Percentiles rank a stretch among this genome's conserved stretches.
Conservation (phyloP, 2,329 filamentous ascomycete species). For the Trichophyton equinum region DNA sequence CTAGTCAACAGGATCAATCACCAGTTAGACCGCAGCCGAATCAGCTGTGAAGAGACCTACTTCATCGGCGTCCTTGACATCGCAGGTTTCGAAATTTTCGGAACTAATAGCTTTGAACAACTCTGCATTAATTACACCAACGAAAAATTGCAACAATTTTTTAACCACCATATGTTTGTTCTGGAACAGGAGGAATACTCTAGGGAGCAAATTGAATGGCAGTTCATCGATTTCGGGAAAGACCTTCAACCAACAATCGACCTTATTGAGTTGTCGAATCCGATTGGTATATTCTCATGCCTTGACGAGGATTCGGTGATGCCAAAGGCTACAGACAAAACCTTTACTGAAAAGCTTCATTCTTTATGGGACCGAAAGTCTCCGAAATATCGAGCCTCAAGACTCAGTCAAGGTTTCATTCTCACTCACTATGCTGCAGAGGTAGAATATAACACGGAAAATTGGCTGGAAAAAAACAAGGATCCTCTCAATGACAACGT, state of each 20-base stretch:
- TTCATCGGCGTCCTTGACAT: slow-evolving; percentile 99
- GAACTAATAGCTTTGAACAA: slow-evolving; percentile 96
- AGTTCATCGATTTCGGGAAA: slow-evolving; percentile 97
- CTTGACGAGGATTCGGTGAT: slow-evolving; percentile 96
- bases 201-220: slow-evolving; percentile 95
- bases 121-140: slow-evolving; percentile 99
- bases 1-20: slow-evolving; percentile 83
- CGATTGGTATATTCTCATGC: slow-evolving; percentile 97
- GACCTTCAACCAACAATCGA: slow-evolving; percentile 97
- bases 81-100: slow-evolving; percentile 97
- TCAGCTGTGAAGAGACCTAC: slow-evolving; percentile 73
- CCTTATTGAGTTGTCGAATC: slow-evolving; percentile 87
- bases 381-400: slow-evolving; percentile 77
- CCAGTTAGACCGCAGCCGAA: slow-evolving; percentile 75
- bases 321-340: slow-evolving; percentile 95
- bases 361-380: slow-evolving; percentile 94
- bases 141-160: slow-evolving; percentile 97
- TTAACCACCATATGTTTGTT: slow-evolving; percentile 99
- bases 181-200: slow-evolving; percentile 97
- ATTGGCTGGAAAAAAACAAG: slow-evolving; percentile 98
- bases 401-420: slow-evolving; percentile 82
- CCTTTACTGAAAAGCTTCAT: slow-evolving; percentile 96
- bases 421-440: slow-evolving; percentile 96
- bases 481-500: slow-evolving; percentile 96
- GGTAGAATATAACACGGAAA: slow-evolving; percentile 89